Evolutionary conservation across 1,139 yeast species (phyloP).

Genomic region (Taphrina pruni): DNA sequence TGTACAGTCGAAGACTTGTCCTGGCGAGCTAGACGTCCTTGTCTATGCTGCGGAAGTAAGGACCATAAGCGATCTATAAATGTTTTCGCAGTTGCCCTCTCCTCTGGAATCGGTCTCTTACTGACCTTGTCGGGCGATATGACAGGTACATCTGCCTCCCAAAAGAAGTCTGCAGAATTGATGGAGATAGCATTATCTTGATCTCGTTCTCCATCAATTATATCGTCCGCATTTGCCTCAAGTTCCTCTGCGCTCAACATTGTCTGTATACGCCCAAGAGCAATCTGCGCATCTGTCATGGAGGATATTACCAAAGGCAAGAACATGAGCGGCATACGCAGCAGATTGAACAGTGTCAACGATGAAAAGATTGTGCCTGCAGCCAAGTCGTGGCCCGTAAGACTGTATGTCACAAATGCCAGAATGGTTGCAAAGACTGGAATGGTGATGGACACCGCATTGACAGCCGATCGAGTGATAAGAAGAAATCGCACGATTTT

Average conservation of each 20-base stretch:
- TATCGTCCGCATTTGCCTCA: slow-evolving; percentile 47
- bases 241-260: slow-evolving; percentile 58
- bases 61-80: background rate
- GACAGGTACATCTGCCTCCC: slow-evolving; percentile 58
- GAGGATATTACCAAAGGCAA: slow-evolving; percentile 65
- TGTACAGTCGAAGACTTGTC: background rate
- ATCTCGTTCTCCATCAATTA: slow-evolving; percentile 32
- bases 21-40: background rate
- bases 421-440: slow-evolving; percentile 73
- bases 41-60: background rate
- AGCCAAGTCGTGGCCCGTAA: slow-evolving; percentile 58
- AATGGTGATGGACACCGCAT: slow-evolving; percentile 65
- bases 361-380: slow-evolving; percentile 84
- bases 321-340: slow-evolving; percentile 74
- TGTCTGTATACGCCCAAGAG: slow-evolving; percentile 64
- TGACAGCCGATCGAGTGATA: slow-evolving; percentile 63
- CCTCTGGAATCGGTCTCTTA: background rate
- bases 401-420: slow-evolving; percentile 73
- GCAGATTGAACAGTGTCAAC: slow-evolving; percentile 71
- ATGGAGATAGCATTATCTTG: slow-evolving; percentile 56
- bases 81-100: background rate
- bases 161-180: slow-evolving; percentile 64
- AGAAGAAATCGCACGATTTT: slow-evolving; percentile 53
- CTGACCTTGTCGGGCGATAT: background rate
- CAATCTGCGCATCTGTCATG: slow-evolving; percentile 71